Percentiles rank a stretch among this genome's conserved stretches.
Conservation (phyloP, 306 rosid genomes). For the Rubus idaeus region DNA sequence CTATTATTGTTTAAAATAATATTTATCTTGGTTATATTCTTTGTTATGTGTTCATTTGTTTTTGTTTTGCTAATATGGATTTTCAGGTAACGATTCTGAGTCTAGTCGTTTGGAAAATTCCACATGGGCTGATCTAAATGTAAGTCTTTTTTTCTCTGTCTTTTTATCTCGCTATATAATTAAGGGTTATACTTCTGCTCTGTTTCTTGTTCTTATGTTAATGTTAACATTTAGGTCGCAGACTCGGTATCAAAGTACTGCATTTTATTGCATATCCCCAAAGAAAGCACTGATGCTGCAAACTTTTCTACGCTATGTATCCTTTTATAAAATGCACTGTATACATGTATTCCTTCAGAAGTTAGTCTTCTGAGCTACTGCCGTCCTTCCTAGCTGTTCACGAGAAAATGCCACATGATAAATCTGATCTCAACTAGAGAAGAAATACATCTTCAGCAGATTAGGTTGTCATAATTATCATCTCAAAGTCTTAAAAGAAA, state of each 20-base stretch:
- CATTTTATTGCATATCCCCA: conserved; percentile 44
- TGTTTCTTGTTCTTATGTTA: background rate
- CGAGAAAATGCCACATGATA: background rate
- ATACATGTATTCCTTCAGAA: background rate
- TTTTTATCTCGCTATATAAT: background rate
- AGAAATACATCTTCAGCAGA: background rate
- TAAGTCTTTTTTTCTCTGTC: conserved; percentile 9
- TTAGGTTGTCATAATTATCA: background rate
- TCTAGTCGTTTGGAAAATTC: conserved; percentile 42
- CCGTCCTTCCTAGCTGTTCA: background rate
- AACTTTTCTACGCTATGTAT: conserved; percentile 59
- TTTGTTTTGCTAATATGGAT: background rate
- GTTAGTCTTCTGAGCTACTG: background rate
- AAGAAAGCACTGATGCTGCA: conserved; percentile 47
- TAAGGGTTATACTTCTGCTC: background rate
- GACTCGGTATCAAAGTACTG: conserved; percentile 51
- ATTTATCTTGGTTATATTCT: background rate
- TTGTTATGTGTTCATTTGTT: background rate
- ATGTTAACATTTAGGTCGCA: conserved; percentile 37
- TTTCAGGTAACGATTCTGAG: conserved; percentile 47
- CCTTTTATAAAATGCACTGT: conserved; percentile 16
- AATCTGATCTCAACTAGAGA: background rate
- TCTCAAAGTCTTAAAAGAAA: conserved; percentile 1
- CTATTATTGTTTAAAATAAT: background rate
- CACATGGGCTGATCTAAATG: conserved; percentile 45